phyloP scores from a whole-genome alignment of 2,329 filamentous ascomycete genomes.

The Fusarium nodosum region DNA sequence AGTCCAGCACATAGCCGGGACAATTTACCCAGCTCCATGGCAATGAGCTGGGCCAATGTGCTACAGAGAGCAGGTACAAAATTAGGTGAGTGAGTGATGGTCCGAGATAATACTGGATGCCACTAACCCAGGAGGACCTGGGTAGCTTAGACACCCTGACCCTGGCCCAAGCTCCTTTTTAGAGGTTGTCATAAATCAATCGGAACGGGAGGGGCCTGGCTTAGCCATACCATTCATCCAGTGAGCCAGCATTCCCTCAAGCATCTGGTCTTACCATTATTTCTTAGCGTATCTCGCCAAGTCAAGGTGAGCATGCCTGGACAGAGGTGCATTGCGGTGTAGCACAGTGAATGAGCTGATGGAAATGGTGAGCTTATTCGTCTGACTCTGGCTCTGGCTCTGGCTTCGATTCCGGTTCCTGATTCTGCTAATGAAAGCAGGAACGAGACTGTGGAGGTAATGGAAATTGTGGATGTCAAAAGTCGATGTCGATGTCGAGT shows the following conservation, averaged over 20 bases:
- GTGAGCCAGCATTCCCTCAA: neutral
- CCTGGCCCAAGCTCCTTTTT: conserved; percentile 37
- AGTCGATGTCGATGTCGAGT: conserved; percentile 17
- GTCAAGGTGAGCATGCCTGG: neutral
- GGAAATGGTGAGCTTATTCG: neutral
- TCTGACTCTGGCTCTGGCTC: neutral
- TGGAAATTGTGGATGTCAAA: conserved; percentile 15
- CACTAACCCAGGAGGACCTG: conserved; percentile 20
- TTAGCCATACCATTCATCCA: conserved; percentile 13
- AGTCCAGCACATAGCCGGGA: conserved; percentile 32
- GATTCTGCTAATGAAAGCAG: conserved; percentile 1
- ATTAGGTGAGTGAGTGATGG: conserved; percentile 19
- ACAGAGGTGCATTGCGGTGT: neutral
- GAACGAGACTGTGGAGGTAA: conserved; percentile 6
- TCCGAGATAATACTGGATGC: conserved; percentile 11
- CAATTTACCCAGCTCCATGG: conserved; percentile 40
- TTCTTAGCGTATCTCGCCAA: conserved; percentile 6
- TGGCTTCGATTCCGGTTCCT: neutral
- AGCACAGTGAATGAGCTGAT: neutral
- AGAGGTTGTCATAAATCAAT: conserved; percentile 44
- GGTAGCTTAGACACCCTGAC: conserved; percentile 23
- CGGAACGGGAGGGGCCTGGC: conserved; percentile 38
- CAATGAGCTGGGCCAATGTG: conserved; percentile 24
- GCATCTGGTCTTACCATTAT: conserved; percentile 6
- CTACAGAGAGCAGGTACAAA: conserved; percentile 1